phyloP scores from a whole-genome alignment of 2,329 filamentous ascomycete genomes.

The Penicillium sp. region DNA sequence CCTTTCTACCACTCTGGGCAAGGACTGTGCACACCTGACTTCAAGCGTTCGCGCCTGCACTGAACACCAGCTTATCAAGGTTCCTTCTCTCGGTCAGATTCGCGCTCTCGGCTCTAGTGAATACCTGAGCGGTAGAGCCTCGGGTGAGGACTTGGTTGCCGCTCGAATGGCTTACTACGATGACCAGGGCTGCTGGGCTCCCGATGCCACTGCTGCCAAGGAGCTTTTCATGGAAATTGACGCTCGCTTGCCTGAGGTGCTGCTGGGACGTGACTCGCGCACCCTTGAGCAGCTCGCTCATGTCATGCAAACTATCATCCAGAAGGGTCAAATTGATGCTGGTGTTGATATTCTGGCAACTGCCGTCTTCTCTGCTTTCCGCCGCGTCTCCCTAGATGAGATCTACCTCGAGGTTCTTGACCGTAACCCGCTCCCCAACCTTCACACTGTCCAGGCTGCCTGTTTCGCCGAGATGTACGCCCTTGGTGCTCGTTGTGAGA shows the following conservation, averaged over 20 bases:
- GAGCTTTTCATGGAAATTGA: constrained; percentile 1
- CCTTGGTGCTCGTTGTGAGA: constrained; percentile 1
- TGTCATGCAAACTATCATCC: background rate
- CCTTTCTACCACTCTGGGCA: background rate
- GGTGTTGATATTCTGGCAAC: background rate
- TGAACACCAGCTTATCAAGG: constrained; percentile 2
- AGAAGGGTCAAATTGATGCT: constrained; percentile 1
- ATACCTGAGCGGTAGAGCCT: background rate
- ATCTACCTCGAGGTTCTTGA: constrained; percentile 2
- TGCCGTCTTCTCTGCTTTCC: constrained; percentile 2
- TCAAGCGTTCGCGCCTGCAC: background rate
- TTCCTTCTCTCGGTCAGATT: background rate
- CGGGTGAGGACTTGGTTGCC: background rate
- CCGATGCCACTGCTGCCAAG: background rate
- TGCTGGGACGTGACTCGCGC: background rate
- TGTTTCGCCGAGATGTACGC: constrained; percentile 2
- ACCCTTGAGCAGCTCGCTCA: background rate
- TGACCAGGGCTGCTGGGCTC: constrained; percentile 2
- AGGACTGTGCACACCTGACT: constrained; percentile 1
- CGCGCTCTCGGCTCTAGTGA: constrained; percentile 1
- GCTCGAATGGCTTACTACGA: background rate
- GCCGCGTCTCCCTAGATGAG: background rate
- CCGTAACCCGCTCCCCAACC: constrained; percentile 1
- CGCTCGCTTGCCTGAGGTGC: background rate
- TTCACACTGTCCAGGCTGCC: constrained; percentile 1